Evolutionary conservation across 495 filamentous ascomycete species (phyloP), one percentile per base, ranked within the genome.

Genomic region (Neurospora sp.): DNA sequence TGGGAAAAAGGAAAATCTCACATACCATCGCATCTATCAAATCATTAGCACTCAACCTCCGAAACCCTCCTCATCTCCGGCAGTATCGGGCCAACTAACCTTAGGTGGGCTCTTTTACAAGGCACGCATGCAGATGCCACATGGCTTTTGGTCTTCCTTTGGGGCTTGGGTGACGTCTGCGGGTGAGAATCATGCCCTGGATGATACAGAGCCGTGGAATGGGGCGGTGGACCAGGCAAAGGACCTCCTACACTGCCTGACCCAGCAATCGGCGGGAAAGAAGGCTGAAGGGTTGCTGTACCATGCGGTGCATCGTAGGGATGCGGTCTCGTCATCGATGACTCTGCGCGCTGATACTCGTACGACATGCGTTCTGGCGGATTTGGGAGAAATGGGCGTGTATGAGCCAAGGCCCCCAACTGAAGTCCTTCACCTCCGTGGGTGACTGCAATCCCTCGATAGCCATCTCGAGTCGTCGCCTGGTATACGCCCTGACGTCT

Each of bases 61-160:
- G 27, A 35, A 31, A 18, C 27, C 27, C 14, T 37, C 12, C 6
- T 18, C 48, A 31, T 65, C 53, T 65, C 27, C 27, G 27, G 39
- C 44, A 53, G 10, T 40, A 72, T 70, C 48, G 53, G 61, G 72
- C 71, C 69, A 39, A 80, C 81, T 75, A 82, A 88, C 86, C 87
- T 83, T 73, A 99, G 84, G 87, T 99, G 96, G 73, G 96, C 97
- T 82, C 91, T 94, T 80, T 98, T 98, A 85, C 96, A 99, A 78
- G 97, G 96, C 71, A 98, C 92, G 80, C 96, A 99, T 20, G 96
- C 96, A 41, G 94, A 97, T 42, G 95, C 93, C 68, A 99, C 96
- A 84, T 99, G 96, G 14, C 93, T 93, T 78, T 98, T 99, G 9
- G 94, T 91, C 76, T 94, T 92, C 75, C 94, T 88, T 18, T 93